Percentiles rank a stretch among this genome's conserved stretches.
These are phyloP conservation scores for Tylopilus balloui DNA, from an alignment of 768 basidiomycete species.

Conservation along the genomic window DNA sequence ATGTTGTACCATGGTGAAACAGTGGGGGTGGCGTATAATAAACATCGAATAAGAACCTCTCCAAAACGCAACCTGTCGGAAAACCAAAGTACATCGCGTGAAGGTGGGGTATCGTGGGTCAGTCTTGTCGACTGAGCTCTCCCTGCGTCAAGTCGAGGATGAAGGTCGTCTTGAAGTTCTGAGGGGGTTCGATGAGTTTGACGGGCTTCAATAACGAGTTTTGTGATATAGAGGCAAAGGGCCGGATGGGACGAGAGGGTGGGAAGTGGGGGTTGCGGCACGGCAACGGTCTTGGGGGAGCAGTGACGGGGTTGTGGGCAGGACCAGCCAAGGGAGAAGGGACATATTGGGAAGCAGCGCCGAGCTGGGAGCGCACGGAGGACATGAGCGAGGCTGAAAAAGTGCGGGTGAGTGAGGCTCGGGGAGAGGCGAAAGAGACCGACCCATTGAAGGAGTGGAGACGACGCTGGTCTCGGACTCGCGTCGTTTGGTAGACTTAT, in stretches of 20 bases:
- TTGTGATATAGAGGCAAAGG: conserved; percentile 60
- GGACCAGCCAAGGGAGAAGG: conserved; percentile 61
- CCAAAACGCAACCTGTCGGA: neutral
- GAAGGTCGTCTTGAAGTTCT: conserved; percentile 65
- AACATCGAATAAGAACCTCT: conserved; percentile 22
- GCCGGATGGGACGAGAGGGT: conserved; percentile 70
- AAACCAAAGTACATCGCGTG: neutral
- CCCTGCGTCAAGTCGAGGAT: conserved; percentile 79
- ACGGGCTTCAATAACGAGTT: conserved; percentile 43
- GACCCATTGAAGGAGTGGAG: conserved; percentile 36
- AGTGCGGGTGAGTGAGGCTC: neutral
- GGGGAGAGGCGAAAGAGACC: conserved; percentile 8
- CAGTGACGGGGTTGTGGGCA: conserved; percentile 30
- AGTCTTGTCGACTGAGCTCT: conserved; percentile 71
- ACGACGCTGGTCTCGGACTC: conserved; percentile 27
- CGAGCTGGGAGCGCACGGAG: conserved; percentile 23
- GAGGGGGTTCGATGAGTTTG: conserved; percentile 78
- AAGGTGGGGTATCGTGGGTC: conserved; percentile 8
- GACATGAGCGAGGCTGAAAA: conserved; percentile 43
- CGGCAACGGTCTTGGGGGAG: conserved; percentile 32
- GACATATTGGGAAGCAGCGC: conserved; percentile 38
- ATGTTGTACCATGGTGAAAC: conserved; percentile 20
- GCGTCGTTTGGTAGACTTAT: conserved; percentile 30
- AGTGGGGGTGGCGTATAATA: conserved; percentile 15
- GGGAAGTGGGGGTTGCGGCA: conserved; percentile 55